These are phyloP conservation scores for Salix suchowensis DNA, from an alignment of 345 rosid genomes.

Conservation along the genomic window DNA sequence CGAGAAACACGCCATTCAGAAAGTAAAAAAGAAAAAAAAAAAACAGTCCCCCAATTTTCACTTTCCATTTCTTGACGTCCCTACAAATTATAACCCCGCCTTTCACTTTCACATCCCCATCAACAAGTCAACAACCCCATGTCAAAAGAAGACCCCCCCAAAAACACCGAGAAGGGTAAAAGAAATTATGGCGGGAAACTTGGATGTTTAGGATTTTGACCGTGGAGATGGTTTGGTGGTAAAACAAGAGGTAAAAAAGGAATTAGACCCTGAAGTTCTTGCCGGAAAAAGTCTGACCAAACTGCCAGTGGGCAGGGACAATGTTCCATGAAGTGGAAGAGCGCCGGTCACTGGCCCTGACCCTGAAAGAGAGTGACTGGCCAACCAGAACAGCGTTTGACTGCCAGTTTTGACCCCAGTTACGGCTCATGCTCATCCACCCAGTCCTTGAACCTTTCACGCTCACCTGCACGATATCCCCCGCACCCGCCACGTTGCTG, in stretches of 20 bases:
- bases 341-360: conserved; percentile 72
- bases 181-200: conserved; percentile 6
- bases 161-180: neutral
- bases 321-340: conserved; percentile 72
- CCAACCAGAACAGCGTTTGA: conserved; percentile 74
- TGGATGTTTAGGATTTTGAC: neutral
- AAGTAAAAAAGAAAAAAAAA: neutral
- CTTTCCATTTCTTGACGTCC: neutral
- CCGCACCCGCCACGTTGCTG: conserved; percentile 94
- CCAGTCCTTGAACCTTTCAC: conserved; percentile 67
- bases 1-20: neutral
- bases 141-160: neutral
- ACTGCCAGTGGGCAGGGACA: conserved; percentile 80
- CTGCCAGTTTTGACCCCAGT: conserved; percentile 99
- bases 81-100: neutral
- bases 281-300: conserved; percentile 92
- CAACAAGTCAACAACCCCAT: neutral
- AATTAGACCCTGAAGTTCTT: conserved; percentile 76
- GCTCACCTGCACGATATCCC: conserved; percentile 67
- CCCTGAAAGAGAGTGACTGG: conserved; percentile 82
- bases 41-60: neutral
- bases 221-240: neutral
- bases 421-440: conserved; percentile 87
- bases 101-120: conserved; percentile 7
- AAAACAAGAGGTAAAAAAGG: neutral